Evolutionary conservation across 768 basidiomycete genomes (phyloP).

Genomic region (Obba rivulosa): DNA sequence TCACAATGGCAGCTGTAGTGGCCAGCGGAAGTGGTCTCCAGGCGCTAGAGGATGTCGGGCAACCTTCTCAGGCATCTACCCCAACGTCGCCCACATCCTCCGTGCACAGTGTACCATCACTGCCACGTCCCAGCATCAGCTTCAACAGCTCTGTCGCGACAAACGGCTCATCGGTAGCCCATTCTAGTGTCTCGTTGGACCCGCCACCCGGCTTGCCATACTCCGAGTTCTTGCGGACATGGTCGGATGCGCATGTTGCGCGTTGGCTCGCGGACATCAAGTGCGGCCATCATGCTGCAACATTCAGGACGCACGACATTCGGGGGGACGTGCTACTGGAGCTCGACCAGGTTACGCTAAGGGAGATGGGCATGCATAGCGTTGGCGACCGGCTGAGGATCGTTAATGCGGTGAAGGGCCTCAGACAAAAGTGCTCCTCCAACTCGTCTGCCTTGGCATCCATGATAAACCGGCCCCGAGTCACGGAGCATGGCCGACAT

Average conservation of each 20-base stretch:
- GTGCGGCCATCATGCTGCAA: conserved; percentile 59
- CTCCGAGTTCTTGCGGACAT: conserved; percentile 60
- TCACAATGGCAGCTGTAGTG: conserved; percentile 20
- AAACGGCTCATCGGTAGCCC: conserved; percentile 26
- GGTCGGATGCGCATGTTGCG: conserved; percentile 67
- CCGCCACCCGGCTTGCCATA: conserved; percentile 56
- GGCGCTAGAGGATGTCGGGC: conserved; percentile 31
- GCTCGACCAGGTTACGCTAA: conserved; percentile 78
- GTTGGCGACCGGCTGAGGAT: conserved; percentile 92
- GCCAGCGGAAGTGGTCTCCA: conserved; percentile 18
- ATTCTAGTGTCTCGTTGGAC: conserved; percentile 44
- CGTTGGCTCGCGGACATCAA: conserved; percentile 77
- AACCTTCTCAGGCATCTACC: conserved; percentile 32
- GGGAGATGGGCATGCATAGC: conserved; percentile 85
- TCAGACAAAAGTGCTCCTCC: conserved; percentile 53
- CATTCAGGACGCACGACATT: conserved; percentile 86
- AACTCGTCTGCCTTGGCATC: conserved; percentile 10
- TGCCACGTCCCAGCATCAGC: conserved; percentile 35
- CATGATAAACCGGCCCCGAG: conserved; percentile 18
- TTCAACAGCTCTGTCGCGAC: conserved; percentile 33
- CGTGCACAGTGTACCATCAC: conserved; percentile 15
- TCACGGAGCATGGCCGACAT: conserved; percentile 15
- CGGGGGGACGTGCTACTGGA: conserved; percentile 89
- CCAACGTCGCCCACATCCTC: conserved; percentile 33
- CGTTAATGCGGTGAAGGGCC: conserved; percentile 72